Evolutionary conservation across 2,329 filamentous ascomycete genomes (phyloP).

Genomic region (Phialemoniopsis sp.): DNA sequence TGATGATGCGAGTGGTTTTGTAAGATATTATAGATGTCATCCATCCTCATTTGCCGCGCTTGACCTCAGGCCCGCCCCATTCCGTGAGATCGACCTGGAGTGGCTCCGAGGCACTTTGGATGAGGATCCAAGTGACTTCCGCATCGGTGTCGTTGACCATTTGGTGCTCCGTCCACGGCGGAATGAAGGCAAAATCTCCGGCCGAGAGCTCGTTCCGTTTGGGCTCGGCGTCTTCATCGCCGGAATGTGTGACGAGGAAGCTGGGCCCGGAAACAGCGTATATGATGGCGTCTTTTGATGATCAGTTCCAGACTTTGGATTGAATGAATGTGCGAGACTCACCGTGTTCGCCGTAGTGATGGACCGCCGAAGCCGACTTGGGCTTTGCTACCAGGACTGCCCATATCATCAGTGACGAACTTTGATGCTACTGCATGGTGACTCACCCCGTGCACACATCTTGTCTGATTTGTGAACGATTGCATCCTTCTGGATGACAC

Average conservation of each 20-base stretch:
- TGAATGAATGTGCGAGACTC: slow-evolving; percentile 12
- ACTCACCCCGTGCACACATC: slow-evolving; percentile 62
- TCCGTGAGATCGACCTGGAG: slow-evolving; percentile 58
- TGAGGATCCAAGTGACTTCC: slow-evolving; percentile 62
- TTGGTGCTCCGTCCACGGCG: slow-evolving; percentile 68
- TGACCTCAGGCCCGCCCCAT: slow-evolving; percentile 51
- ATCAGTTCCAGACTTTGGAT: slow-evolving; percentile 3
- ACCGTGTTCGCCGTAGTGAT: slow-evolving; percentile 69
- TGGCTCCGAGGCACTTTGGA: slow-evolving; percentile 56
- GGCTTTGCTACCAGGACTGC: slow-evolving; percentile 61
- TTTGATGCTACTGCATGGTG: too few relatives aligned
- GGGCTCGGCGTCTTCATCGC: slow-evolving; percentile 41
- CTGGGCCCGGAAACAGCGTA: slow-evolving; percentile 61
- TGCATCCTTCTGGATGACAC: slow-evolving; percentile 42
- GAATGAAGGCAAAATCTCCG: slow-evolving; percentile 68
- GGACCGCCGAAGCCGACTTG: slow-evolving; percentile 56
- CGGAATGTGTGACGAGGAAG: slow-evolving; percentile 52
- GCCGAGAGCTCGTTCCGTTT: slow-evolving; percentile 52
- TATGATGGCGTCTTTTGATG: slow-evolving; percentile 57
- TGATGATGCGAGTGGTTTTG: not conserved
- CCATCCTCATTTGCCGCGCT: slow-evolving; percentile 3
- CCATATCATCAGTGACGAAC: slow-evolving; percentile 5
- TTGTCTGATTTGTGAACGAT: slow-evolving; percentile 60
- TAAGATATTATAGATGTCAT: not conserved
- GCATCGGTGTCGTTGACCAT: slow-evolving; percentile 60